Evolutionary conservation across 2,329 filamentous ascomycete species (phyloP).

Genomic region (Chaetomiaceae sp.): DNA sequence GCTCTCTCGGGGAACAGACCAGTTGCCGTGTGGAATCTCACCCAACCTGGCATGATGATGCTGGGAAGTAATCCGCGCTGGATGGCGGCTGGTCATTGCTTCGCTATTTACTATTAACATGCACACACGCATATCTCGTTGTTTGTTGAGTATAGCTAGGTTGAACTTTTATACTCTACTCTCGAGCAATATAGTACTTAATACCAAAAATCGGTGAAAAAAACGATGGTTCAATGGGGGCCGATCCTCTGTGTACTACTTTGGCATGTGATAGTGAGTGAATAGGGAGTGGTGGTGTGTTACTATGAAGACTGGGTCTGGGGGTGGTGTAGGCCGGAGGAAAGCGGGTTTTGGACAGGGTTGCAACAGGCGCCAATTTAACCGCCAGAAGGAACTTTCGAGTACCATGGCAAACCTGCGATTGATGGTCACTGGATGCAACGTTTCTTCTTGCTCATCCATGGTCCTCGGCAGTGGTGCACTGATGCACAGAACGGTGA

Average conservation of each 20-base stretch:
- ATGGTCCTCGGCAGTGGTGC: background rate
- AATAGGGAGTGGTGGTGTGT: too few species aligned
- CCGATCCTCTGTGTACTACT: too few species aligned
- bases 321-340: too few species aligned
- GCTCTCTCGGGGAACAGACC: too few species aligned
- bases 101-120: background rate
- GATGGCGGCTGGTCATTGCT: slow-evolving; percentile 9
- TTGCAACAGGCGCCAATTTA: too few species aligned
- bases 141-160: slow-evolving; percentile 10
- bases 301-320: too few species aligned
- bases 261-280: too few species aligned
- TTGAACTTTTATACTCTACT: slow-evolving; percentile 7
- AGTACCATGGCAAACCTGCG: too few species aligned
- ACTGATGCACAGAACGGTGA: too few species aligned
- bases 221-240: background rate
- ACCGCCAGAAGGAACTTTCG: too few species aligned
- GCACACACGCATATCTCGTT: slow-evolving; percentile 6
- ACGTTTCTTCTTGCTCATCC: background rate
- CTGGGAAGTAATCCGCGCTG: slow-evolving; percentile 13
- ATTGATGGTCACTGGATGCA: background rate
- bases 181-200: slow-evolving; percentile 12
- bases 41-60: slow-evolving; percentile 10
- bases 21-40: too few species aligned
- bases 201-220: slow-evolving; percentile 4
- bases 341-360: too few species aligned